Evolutionary conservation across 1,139 yeast genomes (phyloP).

Genomic region (Taphrina wiesneri): DNA sequence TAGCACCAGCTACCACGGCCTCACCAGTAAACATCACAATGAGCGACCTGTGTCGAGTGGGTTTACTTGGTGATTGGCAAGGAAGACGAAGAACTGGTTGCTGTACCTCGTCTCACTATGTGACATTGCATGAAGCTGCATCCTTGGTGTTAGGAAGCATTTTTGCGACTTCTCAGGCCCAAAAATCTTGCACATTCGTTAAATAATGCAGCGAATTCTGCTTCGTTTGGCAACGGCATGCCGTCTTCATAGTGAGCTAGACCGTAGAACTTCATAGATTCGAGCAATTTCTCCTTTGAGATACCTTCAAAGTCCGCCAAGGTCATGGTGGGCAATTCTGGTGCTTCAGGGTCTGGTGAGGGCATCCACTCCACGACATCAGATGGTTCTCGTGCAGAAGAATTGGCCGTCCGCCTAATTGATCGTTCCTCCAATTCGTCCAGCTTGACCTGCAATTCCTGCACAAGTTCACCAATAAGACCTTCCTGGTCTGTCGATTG

Average conservation of each 20-base stretch:
- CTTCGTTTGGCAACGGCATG: constrained; percentile 21
- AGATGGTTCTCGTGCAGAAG: not conserved
- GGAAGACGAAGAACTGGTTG: no score
- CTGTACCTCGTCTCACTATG: no score
- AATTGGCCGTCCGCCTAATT: constrained; percentile 23
- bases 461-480: constrained; percentile 22
- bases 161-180: constrained; percentile 24
- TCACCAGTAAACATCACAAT: no score
- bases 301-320: constrained; percentile 16
- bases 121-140: no score
- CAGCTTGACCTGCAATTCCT: constrained; percentile 25
- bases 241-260: constrained; percentile 30
- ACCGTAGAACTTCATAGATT: constrained; percentile 26
- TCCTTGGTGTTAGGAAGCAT: not conserved
- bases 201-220: constrained; percentile 4
- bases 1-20: no score
- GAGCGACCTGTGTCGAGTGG: no score
- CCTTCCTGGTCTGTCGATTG: constrained; percentile 1
- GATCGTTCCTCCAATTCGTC: constrained; percentile 32
- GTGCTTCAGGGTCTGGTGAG: constrained; percentile 20
- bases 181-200: constrained; percentile 29
- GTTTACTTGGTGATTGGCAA: no score
- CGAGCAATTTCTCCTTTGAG: not conserved
- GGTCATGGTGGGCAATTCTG: constrained; percentile 23
- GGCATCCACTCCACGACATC: constrained; percentile 33